Conservation (phyloP, 2,329 filamentous ascomycete species). For the Penicillium digitatum region DNA sequence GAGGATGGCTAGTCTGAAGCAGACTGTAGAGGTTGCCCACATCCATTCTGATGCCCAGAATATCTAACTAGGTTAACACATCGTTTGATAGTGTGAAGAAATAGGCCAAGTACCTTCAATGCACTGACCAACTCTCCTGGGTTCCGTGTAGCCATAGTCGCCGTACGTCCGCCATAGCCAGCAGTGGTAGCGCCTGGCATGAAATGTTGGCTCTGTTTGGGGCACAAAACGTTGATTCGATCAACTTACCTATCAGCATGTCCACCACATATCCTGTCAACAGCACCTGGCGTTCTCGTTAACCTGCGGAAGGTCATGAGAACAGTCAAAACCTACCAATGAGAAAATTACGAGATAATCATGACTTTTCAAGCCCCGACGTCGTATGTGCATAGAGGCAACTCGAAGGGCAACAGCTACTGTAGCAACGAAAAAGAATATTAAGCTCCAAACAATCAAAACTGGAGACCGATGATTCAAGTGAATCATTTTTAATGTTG, state of each 20-base stretch:
- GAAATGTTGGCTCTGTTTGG: not conserved
- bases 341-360: conserved; percentile 8
- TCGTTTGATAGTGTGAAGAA: too few species aligned
- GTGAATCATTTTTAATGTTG: not conserved
- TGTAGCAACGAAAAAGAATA: conserved; percentile 1
- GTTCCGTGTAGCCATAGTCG: not conserved
- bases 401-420: conserved; percentile 1
- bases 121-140: conserved; percentile 2
- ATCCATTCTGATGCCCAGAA: conserved; percentile 19
- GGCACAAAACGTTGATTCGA: too few species aligned
- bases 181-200: not conserved
- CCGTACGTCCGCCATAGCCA: conserved; percentile 6
- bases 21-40: conserved; percentile 11
- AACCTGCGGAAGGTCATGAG: not conserved
- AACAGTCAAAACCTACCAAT: not conserved
- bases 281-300: not conserved
- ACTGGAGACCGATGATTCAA: conserved; percentile 1
- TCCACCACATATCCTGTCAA: conserved; percentile 5
- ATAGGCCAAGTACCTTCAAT: not conserved
- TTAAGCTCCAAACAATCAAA: conserved; percentile 5
- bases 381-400: not conserved
- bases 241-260: not conserved
- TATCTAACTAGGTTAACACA: not conserved
- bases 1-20: conserved; percentile 12
- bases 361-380: not conserved